A percentile compares a stretch with the other conserved stretches of the same genome.
Conservation (phyloP, 208 protist species). For the Trypanosoma melophagium region DNA sequence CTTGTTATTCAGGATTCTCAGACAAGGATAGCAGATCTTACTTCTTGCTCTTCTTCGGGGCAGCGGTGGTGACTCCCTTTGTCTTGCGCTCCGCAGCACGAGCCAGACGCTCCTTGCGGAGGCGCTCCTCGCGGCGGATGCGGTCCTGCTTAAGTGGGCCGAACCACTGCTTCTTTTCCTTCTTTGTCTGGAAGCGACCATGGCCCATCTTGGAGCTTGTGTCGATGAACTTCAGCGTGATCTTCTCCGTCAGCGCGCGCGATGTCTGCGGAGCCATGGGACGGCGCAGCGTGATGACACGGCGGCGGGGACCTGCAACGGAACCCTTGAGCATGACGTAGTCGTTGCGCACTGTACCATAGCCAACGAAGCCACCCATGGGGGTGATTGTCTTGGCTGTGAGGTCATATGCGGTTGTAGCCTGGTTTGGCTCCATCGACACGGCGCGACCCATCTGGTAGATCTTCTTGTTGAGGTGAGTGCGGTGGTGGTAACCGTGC, state of each 20-base stretch:
- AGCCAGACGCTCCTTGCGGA: conserved; percentile 81
- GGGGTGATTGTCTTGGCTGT: conserved; percentile 99
- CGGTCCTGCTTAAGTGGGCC: conserved; percentile 94
- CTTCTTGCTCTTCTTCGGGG: conserved; percentile 32
- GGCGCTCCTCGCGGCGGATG: conserved; percentile 78
- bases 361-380: conserved; percentile 99
- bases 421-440: conserved; percentile 77
- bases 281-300: conserved; percentile 98
- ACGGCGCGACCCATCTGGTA: conserved; percentile 95
- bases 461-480: conserved; percentile 99
- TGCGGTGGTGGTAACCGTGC: conserved; percentile 98
- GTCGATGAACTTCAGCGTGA: conserved; percentile 99
- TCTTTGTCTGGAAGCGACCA: conserved; percentile 98
- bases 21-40: not conserved
- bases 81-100: conserved; percentile 79
- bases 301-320: conserved; percentile 94
- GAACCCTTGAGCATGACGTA: conserved; percentile 98
- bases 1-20: not conserved
- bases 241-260: conserved; percentile 90
- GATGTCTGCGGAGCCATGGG: conserved; percentile 89
- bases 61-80: conserved; percentile 26
- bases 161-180: conserved; percentile 97
- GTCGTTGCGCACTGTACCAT: conserved; percentile 97
- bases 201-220: conserved; percentile 99
- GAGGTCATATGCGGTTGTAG: conserved; percentile 96